Base-by-base conservation (phyloP, 352 stramenopile species). In the Phytophthora parvispora region DNA sequence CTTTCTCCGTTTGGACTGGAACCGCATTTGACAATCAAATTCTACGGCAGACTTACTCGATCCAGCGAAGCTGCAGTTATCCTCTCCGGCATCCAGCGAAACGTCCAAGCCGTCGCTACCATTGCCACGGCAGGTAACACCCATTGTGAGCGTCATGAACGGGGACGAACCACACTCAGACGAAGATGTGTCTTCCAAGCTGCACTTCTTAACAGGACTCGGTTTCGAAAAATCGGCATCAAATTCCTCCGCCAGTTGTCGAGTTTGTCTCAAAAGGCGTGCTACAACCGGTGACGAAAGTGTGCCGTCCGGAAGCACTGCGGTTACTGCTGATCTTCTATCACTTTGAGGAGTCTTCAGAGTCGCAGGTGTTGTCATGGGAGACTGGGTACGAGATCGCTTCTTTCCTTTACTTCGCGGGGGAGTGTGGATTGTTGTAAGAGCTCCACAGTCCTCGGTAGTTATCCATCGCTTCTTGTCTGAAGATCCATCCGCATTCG, bases 241-340 rank as follows among this genome's bases (percentile, higher is more conserved):
- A 55, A 80, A 70, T 13, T 80, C 72, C 29, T 68, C 47, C 36
- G 74, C 59, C 13, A 80, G 63, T 32, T 80, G 58, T 40, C 72
- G 62, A 27, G 72, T 80, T 29, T 55, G 63, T 43, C 60, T 76
- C 28, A 77, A 63, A 58, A 77, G 72, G 43, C 54, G 57, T 13
- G 63, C 49, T 3, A 80, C 62, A 18, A 66, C 59, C 7, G 72
- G 63, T 13, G 67, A 74, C 24, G 72, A 74, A 13, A 70, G 34
- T 1, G 57, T 60, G 6, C 43, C 63, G 24, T 71, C 67, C 18
- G 62, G 49, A 24, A 42, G 52, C 18, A 70, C 43, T 49, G 72
- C 58, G 32, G 56, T 65, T 9, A 47, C 49, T 9, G 62, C 57
- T 6, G 52, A 55, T 43, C 24, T 40, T 27, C 13, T 57, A 8